phyloP scores from a whole-genome alignment of 768 basidiomycete genomes.

The Pleurotus eryngii region DNA sequence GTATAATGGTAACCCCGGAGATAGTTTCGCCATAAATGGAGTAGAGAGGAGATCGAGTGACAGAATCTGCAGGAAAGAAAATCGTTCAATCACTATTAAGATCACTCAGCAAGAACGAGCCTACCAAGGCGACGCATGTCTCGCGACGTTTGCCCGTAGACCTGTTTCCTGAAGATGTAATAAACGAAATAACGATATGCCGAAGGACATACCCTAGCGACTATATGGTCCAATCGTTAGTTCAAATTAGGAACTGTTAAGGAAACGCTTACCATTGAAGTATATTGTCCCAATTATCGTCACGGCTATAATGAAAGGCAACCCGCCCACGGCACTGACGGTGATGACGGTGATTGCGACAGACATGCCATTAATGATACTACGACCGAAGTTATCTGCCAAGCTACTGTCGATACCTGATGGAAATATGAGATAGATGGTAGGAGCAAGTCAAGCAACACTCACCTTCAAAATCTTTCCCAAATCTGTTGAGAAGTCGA shows the following conservation, averaged over 20 bases:
- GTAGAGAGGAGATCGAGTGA: slow-evolving; percentile 45
- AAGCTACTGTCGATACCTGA: slow-evolving; percentile 78
- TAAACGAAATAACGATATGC: background rate
- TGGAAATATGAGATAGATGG: slow-evolving; percentile 13
- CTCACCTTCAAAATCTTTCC: slow-evolving; percentile 83
- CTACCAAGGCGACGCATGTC: slow-evolving; percentile 78
- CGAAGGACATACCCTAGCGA: slow-evolving; percentile 30
- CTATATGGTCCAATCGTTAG: slow-evolving; percentile 16
- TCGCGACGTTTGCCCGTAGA: slow-evolving; percentile 82
- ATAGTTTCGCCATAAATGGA: slow-evolving; percentile 56
- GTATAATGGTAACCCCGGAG: slow-evolving; percentile 65
- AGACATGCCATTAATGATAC: slow-evolving; percentile 67
- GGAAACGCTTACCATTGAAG: slow-evolving; percentile 54
- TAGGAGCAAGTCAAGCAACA: slow-evolving; percentile 13
- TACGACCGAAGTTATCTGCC: slow-evolving; percentile 84
- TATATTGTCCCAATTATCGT: slow-evolving; percentile 58
- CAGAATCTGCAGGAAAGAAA: slow-evolving; percentile 32
- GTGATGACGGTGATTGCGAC: slow-evolving; percentile 69
- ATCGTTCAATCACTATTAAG: slow-evolving; percentile 1
- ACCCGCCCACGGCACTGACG: slow-evolving; percentile 75
- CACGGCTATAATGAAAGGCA: slow-evolving; percentile 65
- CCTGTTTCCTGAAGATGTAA: slow-evolving; percentile 5
- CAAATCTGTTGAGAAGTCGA: slow-evolving; percentile 77
- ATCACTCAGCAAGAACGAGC: slow-evolving; percentile 12
- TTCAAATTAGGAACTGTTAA: background rate